Evolutionary conservation across 495 filamentous ascomycete genomes (phyloP).

Genomic region (Hypoxylon cercidicola): DNA sequence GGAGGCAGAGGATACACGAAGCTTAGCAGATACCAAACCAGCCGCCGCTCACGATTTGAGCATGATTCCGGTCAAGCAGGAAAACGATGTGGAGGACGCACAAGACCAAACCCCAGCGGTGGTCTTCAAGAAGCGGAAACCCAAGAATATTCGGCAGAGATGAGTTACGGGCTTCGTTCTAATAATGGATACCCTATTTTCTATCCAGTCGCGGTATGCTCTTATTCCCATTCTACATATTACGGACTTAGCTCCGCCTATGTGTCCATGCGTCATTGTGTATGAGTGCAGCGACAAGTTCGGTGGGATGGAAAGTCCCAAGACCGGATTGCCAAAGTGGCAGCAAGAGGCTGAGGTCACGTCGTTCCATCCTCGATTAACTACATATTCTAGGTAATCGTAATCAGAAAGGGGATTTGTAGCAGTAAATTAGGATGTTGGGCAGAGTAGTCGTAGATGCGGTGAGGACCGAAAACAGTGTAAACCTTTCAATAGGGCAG

Average conservation of each 20-base stretch:
- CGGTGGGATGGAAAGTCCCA: neutral
- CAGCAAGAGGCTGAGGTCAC: neutral
- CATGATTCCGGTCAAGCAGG: conserved; percentile 49
- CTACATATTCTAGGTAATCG: neutral
- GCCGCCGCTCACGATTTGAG: conserved; percentile 20
- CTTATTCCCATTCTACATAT: neutral
- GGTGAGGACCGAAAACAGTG: too few species aligned
- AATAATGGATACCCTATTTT: neutral
- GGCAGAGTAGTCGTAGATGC: too few species aligned
- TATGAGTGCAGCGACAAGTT: too few species aligned
- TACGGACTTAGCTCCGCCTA: neutral
- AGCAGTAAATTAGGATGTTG: too few species aligned
- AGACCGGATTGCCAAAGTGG: neutral
- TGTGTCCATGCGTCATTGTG: neutral
- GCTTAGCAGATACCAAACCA: conserved; percentile 18
- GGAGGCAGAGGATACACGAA: conserved; percentile 33
- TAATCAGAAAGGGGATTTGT: too few species aligned
- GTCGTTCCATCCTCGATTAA: neutral
- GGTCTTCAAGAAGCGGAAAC: conserved; percentile 92
- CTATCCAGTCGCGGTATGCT: neutral
- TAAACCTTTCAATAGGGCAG: too few species aligned
- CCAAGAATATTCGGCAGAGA: conserved; percentile 74
- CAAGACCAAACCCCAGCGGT: conserved; percentile 50
- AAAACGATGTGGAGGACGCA: conserved; percentile 47
- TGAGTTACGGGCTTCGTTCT: conserved; percentile 19